phyloP scores from a whole-genome alignment of 371 early-diverging fungal genomes.

The Syncephalastrum contaminatum region DNA sequence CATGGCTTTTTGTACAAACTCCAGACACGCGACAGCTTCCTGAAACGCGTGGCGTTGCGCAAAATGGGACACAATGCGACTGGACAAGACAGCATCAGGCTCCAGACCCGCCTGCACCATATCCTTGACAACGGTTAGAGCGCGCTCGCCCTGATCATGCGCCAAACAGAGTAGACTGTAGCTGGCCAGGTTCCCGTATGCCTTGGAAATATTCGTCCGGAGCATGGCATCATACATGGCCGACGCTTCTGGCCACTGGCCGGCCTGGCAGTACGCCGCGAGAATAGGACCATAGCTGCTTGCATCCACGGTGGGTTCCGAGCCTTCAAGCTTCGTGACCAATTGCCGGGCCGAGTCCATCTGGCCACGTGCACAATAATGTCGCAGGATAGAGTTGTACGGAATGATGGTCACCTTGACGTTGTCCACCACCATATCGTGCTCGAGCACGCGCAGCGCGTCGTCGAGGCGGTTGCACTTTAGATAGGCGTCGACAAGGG shows the following conservation, averaged over 20 bases:
- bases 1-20: slow-evolving; percentile 24
- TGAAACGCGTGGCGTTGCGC: slow-evolving; percentile 6
- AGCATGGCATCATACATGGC: slow-evolving; percentile 29
- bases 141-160: slow-evolving; percentile 15
- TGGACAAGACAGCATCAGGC: slow-evolving; percentile 39
- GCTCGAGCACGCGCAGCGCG: slow-evolving; percentile 42
- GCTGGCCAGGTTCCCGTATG: slow-evolving; percentile 49
- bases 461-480: slow-evolving; percentile 37
- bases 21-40: slow-evolving; percentile 3
- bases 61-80: slow-evolving; percentile 31
- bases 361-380: slow-evolving; percentile 32
- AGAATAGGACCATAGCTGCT: slow-evolving; percentile 51
- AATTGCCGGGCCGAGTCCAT: slow-evolving; percentile 32
- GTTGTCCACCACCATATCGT: slow-evolving; percentile 33
- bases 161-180: slow-evolving; percentile 43
- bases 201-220: slow-evolving; percentile 39
- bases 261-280: slow-evolving; percentile 36
- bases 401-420: slow-evolving; percentile 40
- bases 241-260: slow-evolving; percentile 24
- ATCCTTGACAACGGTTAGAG: slow-evolving; percentile 30
- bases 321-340: slow-evolving; percentile 22
- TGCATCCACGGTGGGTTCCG: slow-evolving; percentile 30
- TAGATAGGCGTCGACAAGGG: slow-evolving; percentile 46
- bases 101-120: slow-evolving; percentile 38
- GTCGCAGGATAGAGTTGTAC: slow-evolving; percentile 49